These are phyloP conservation scores for Rubus parviflorus DNA, from an alignment of 306 rosid species.

Conservation along the genomic window DNA sequence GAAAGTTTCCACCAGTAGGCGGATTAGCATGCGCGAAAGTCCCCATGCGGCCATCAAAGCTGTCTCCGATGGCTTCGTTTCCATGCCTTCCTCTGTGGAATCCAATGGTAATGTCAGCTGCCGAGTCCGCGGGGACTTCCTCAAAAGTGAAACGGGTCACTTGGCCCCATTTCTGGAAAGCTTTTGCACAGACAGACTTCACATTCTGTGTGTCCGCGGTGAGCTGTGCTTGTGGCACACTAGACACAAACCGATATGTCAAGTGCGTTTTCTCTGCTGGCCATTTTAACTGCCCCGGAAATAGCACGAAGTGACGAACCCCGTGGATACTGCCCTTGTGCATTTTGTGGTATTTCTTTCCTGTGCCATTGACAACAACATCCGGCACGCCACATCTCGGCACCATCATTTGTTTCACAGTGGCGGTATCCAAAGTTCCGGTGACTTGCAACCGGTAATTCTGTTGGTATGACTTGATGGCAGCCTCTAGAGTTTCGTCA, in stretches of 20 bases:
- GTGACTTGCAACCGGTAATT: constrained; percentile 27
- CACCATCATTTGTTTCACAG: constrained; percentile 21
- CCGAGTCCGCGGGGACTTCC: not conserved
- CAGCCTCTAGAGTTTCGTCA: constrained; percentile 26
- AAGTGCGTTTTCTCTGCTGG: not conserved
- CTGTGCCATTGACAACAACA: not conserved
- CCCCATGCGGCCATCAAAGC: constrained; percentile 19
- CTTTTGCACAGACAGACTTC: constrained; percentile 8
- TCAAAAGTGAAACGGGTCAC: constrained; percentile 15
- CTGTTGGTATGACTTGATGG: constrained; percentile 32
- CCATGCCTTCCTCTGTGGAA: constrained; percentile 30
- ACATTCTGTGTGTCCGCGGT: not conserved
- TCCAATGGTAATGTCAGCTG: constrained; percentile 27
- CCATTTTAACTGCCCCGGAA: constrained; percentile 21
- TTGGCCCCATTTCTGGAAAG: constrained; percentile 18
- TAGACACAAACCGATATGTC: constrained; percentile 7
- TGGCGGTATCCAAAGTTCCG: constrained; percentile 22
- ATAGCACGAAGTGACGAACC: constrained; percentile 14
- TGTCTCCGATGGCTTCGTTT: not conserved
- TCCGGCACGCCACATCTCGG: constrained; percentile 30
- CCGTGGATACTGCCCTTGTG: not conserved
- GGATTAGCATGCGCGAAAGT: constrained; percentile 21
- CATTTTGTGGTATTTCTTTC: not conserved
- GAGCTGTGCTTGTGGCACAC: not conserved
- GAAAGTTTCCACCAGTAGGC: constrained; percentile 25